phyloP scores from a whole-genome alignment of 116 monocot genomes.

The Thalassia testudinum region DNA sequence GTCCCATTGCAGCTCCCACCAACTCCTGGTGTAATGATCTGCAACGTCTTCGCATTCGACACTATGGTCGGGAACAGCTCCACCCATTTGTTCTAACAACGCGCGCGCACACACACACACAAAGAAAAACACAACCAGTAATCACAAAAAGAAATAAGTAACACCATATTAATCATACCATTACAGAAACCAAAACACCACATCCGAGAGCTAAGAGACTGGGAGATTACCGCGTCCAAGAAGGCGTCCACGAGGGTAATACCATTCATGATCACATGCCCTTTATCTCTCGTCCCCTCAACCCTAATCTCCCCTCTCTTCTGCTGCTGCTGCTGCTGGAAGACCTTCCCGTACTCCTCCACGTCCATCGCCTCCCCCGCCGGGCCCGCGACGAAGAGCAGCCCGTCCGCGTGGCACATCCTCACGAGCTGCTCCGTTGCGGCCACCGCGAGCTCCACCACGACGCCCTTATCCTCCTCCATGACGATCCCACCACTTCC shows the following conservation, averaged over 20 bases:
- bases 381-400: constrained; percentile 10
- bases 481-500: constrained; percentile 18
- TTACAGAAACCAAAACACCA: too few relatives aligned
- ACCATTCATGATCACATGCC: constrained; percentile 85
- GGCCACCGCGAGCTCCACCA: constrained; percentile 57
- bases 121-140: background rate
- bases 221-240: constrained; percentile 62
- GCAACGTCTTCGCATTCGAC: constrained; percentile 54
- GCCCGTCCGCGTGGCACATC: constrained; percentile 44
- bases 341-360: constrained; percentile 47
- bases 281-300: constrained; percentile 56
- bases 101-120: background rate
- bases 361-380: constrained; percentile 23
- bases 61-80: constrained; percentile 86
- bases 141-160: background rate
- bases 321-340: constrained; percentile 43
- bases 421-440: constrained; percentile 42
- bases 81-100: constrained; percentile 77
- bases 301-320: constrained; percentile 15
- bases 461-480: constrained; percentile 60
- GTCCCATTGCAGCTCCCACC: constrained; percentile 55
- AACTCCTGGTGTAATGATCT: constrained; percentile 48
- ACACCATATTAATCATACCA: too few relatives aligned
- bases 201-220: background rate
- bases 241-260: constrained; percentile 81